Evolutionary conservation across 1,284 basidiomycete species (phyloP), one percentile per base, ranked within the genome.

Genomic region (Tetrapyrgos nigripes): DNA sequence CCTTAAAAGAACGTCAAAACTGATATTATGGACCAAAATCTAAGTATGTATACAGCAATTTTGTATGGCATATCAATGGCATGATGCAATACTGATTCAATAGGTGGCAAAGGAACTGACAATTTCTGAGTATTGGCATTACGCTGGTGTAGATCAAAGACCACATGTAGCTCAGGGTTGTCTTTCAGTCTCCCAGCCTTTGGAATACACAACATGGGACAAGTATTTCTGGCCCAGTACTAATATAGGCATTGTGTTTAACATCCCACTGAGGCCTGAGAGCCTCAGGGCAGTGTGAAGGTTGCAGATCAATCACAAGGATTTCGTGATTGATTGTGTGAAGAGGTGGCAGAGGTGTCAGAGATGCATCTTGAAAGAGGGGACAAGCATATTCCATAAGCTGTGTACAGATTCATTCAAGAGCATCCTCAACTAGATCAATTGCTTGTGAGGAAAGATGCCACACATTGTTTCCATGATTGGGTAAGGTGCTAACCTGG

Each of bases 131-230:
- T 62, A 27, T 62, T 62, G 1, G 49, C 54, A 54, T 45, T 58
- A 44, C 21, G 60, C 49, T 8, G 37, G 3, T 50, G 19, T 11
- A 60, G 51, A 52, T 60, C 59, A 28, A 56, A 48, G 60, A 53
- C 50, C 6, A 60, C 66, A 0, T 33, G 23, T 0, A 71, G 49
- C 9, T 62, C 40, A 6, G 27, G 4, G 5, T 13, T 45, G 8
- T 43, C 14, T 4, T 13, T 40, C 19, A 4, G 37, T n/a, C 60
- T 45, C 27, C 70, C 71, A 3, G 40, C 13, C 0, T 73, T 66
- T 0, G 69, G 58, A 0, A 74, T 49, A 65, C 70, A 55, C 17
- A 75, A 67, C 3, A 68, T 14, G 19, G 74, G 60, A 63, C 79
- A 70, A 2, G 76, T 62, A 24, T 62, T 61, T 5, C 40, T 21